Evolutionary conservation across 108 stramenopile genomes (phyloP).

Genomic region (Pseudonitzschia multiseries): DNA sequence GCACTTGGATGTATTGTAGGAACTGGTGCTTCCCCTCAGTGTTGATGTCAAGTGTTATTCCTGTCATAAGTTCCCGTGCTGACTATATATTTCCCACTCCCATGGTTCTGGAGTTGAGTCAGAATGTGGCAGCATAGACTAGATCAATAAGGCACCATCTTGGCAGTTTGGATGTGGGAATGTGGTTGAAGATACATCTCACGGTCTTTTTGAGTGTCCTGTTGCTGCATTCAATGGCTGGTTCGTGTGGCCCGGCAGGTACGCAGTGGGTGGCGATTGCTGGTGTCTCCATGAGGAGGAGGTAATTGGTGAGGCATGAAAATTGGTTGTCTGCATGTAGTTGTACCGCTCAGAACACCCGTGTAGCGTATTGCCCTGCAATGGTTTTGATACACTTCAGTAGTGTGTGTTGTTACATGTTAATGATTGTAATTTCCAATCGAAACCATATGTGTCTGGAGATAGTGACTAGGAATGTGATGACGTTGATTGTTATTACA

Average conservation of each 20-base stretch:
- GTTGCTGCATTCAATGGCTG: not conserved
- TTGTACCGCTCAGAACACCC: not conserved
- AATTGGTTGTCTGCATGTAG: not conserved
- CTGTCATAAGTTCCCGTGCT: not conserved
- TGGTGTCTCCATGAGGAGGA: not conserved
- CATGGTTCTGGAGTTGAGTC: not conserved
- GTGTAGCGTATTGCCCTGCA: not conserved
- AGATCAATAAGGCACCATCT: not conserved
- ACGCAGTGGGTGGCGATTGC: not conserved
- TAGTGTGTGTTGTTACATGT: not conserved
- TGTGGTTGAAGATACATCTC: not conserved
- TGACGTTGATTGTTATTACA: not conserved
- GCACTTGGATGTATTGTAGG: not conserved
- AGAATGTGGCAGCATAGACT: not conserved
- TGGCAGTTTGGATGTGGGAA: not conserved
- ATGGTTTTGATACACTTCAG: not conserved
- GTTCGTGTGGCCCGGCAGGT: not conserved
- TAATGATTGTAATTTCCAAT: not conserved
- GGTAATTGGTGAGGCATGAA: not conserved
- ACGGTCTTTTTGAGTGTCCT: not conserved
- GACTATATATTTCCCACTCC: not conserved
- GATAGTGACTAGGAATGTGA: not conserved
- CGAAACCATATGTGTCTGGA: not conserved
- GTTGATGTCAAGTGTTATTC: not conserved
- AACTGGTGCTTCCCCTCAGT: not conserved